Evolutionary conservation across 768 basidiomycete species (phyloP).

Genomic region (Pulveroboletus sp.): DNA sequence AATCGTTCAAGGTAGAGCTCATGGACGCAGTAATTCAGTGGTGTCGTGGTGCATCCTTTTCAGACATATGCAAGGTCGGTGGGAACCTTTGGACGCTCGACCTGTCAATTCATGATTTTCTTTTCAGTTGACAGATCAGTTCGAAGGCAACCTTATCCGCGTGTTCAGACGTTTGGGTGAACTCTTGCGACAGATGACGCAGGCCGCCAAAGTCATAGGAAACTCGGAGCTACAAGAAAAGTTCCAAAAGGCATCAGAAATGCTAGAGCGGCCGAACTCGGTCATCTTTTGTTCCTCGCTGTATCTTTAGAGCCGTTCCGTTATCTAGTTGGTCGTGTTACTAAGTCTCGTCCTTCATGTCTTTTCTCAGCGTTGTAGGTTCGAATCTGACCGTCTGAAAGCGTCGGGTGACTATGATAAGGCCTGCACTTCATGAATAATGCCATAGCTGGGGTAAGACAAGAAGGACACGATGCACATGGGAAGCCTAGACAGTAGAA

Average conservation of each 20-base stretch:
- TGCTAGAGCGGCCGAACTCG: constrained; percentile 91
- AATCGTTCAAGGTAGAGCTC: constrained; percentile 95
- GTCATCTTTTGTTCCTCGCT: constrained; percentile 89
- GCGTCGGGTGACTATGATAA: too few species aligned
- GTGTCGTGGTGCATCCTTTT: constrained; percentile 97
- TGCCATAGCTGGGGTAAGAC: too few species aligned
- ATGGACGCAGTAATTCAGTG: constrained; percentile 98
- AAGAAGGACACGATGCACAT: too few species aligned
- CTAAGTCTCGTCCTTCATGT: too few species aligned
- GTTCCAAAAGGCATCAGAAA: constrained; percentile 86
- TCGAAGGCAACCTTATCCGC: constrained; percentile 94
- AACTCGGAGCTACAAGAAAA: constrained; percentile 91
- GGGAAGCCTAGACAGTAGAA: too few species aligned
- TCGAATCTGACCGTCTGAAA: too few species aligned
- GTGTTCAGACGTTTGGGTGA: constrained; percentile 94
- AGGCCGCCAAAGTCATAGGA: constrained; percentile 94
- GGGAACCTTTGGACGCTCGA: not conserved
- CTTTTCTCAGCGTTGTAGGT: too few species aligned
- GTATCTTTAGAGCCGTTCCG: constrained; percentile 59
- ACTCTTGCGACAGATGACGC: constrained; percentile 91
- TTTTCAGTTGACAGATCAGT: constrained; percentile 84
- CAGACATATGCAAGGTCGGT: constrained; percentile 89
- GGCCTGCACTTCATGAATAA: too few species aligned
- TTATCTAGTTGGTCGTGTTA: too few species aligned
- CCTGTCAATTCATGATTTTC: not conserved